A percentile compares a stretch with the other conserved stretches of the same genome.
Conservation (phyloP, 352 stramenopile genomes). For the Phytophthora podocarpi region DNA sequence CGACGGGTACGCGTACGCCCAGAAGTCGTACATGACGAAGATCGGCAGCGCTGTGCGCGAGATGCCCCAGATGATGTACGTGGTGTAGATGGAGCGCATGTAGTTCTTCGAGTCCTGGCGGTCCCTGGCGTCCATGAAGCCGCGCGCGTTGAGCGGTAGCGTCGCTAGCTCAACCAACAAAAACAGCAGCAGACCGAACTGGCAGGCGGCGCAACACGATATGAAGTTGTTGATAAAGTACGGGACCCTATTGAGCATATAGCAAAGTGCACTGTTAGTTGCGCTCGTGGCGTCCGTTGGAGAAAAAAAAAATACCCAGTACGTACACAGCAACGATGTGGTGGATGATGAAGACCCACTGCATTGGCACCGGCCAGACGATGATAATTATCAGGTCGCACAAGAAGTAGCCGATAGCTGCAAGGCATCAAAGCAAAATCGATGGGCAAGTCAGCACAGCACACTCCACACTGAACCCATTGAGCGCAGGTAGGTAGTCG, state of each 20-base stretch:
- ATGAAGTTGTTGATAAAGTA: slow-evolving; percentile 91
- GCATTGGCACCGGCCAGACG: slow-evolving; percentile 76
- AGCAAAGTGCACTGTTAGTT: neutral
- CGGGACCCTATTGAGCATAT: slow-evolving; percentile 50
- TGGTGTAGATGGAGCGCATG: slow-evolving; percentile 74
- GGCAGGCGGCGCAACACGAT: slow-evolving; percentile 74
- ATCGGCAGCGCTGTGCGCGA: slow-evolving; percentile 74
- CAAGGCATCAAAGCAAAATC: slow-evolving; percentile 7
- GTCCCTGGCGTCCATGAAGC: slow-evolving; percentile 77
- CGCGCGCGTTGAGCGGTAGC: slow-evolving; percentile 73
- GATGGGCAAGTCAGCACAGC: slow-evolving; percentile 4
- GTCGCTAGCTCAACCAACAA: slow-evolving; percentile 83
- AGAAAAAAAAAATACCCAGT: neutral
- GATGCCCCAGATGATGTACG: slow-evolving; percentile 77
- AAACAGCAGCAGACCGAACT: slow-evolving; percentile 80
- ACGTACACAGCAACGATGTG: slow-evolving; percentile 84
- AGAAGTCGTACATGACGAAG: slow-evolving; percentile 80
- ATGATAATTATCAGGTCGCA: slow-evolving; percentile 85
- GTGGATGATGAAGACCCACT: slow-evolving; percentile 80
- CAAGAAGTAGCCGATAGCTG: slow-evolving; percentile 82
- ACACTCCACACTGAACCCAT: neutral
- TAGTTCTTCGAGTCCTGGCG: slow-evolving; percentile 67
- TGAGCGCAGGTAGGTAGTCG: neutral
- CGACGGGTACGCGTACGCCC: slow-evolving; percentile 71
- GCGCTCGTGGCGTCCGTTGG: too few relatives aligned